Percentiles rank a stretch among this genome's conserved stretches.
Evolutionary conservation across 495 filamentous ascomycete genomes (phyloP).

Genomic region (Aspergillus steynii): DNA sequence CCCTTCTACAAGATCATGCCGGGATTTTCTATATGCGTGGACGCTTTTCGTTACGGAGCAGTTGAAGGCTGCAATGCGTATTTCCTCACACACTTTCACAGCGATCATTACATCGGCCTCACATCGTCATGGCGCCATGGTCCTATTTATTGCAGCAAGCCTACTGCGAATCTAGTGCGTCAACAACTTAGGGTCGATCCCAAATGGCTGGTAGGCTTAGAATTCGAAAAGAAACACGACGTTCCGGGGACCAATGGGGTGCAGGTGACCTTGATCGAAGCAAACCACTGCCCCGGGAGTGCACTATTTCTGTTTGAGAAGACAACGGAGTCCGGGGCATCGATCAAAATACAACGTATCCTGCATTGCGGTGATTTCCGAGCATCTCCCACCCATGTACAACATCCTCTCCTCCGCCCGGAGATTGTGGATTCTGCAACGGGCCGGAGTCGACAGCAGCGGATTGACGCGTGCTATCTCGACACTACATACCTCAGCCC

Average conservation of each 20-base stretch:
- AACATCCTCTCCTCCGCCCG: slow-evolving; percentile 77
- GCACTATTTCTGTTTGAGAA: slow-evolving; percentile 94
- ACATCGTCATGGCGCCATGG: slow-evolving; percentile 88
- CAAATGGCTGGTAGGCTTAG: slow-evolving; percentile 79
- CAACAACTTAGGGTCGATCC: slow-evolving; percentile 83
- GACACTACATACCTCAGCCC: slow-evolving; percentile 97
- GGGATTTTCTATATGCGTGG: slow-evolving; percentile 87
- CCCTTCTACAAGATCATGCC: slow-evolving; percentile 99
- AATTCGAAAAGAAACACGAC: slow-evolving; percentile 80
- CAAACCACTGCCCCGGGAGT: slow-evolving; percentile 96
- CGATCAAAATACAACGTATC: slow-evolving; percentile 66
- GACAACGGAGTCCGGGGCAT: slow-evolving; percentile 56
- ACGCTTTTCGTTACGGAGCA: slow-evolving; percentile 94
- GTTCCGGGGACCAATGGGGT: slow-evolving; percentile 79
- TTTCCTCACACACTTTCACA: slow-evolving; percentile 97
- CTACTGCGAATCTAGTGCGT: slow-evolving; percentile 86
- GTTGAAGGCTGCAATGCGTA: slow-evolving; percentile 92
- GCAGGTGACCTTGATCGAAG: slow-evolving; percentile 88
- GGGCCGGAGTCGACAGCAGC: slow-evolving; percentile 74
- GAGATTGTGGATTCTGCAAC: slow-evolving; percentile 66
- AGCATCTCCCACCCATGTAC: slow-evolving; percentile 81
- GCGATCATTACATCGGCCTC: slow-evolving; percentile 93
- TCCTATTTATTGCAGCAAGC: slow-evolving; percentile 92
- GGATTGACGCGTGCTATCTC: slow-evolving; percentile 91
- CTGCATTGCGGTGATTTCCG: slow-evolving; percentile 96